Evolutionary conservation across 208 protist species (phyloP).

Genomic region (Phytomonas francai): DNA sequence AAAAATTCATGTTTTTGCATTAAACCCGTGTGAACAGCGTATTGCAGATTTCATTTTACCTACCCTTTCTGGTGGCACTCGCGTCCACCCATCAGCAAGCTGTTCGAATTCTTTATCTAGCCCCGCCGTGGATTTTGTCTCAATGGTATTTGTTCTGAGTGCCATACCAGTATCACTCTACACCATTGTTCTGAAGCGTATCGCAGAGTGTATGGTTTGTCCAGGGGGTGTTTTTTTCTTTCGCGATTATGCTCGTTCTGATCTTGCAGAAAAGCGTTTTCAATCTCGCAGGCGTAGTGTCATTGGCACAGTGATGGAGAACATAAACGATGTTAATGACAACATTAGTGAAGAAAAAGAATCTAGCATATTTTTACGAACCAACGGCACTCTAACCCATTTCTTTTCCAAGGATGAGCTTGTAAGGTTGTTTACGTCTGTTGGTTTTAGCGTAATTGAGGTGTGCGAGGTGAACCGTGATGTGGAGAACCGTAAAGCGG

Average conservation of each 20-base stretch:
- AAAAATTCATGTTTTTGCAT: conserved; percentile 53
- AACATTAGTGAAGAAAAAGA: not conserved
- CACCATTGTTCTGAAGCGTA: conserved; percentile 35
- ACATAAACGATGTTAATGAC: not conserved
- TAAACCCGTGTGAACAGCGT: conserved; percentile 50
- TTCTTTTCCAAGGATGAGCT: conserved; percentile 79
- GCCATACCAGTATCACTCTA: conserved; percentile 76
- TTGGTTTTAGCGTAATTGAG: conserved; percentile 48
- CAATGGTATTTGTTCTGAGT: conserved; percentile 93
- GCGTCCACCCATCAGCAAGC: not conserved
- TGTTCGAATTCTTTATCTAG: not conserved
- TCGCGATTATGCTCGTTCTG: conserved; percentile 77
- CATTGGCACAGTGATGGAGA: not conserved
- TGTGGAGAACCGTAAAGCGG: conserved; percentile 68
- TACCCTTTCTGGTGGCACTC: not conserved
- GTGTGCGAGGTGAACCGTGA: conserved; percentile 55
- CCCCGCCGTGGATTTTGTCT: conserved; percentile 52
- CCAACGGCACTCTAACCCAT: conserved; percentile 81
- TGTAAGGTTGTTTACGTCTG: conserved; percentile 34
- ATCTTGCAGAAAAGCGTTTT: conserved; percentile 80
- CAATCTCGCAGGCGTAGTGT: conserved; percentile 9
- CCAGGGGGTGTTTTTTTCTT: conserved; percentile 80
- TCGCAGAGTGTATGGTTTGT: conserved; percentile 45
- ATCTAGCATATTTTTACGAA: conserved; percentile 61
- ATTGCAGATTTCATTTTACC: conserved; percentile 24